phyloP scores from a whole-genome alignment of 2,329 filamentous ascomycete species.

The Xylariales sp. region DNA sequence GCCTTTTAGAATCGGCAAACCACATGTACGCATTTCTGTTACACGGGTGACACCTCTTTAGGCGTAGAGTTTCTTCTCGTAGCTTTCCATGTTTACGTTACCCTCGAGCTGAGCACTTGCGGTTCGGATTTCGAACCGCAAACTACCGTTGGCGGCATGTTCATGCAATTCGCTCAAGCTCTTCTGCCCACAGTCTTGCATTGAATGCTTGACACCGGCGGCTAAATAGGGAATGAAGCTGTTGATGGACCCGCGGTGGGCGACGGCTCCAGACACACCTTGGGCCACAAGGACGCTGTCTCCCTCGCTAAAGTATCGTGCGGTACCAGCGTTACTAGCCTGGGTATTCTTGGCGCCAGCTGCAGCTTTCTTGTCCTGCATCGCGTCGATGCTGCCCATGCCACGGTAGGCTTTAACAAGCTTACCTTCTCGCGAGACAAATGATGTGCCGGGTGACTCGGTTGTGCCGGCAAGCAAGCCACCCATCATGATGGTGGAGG shows the following conservation, averaged over 20 bases:
- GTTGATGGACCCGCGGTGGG: conserved; percentile 84
- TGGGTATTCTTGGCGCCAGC: conserved; percentile 76
- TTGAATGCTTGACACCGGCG: conserved; percentile 94
- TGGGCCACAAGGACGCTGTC: conserved; percentile 95
- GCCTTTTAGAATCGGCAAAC: neutral
- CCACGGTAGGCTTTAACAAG: conserved; percentile 99
- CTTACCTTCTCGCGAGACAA: conserved; percentile 95
- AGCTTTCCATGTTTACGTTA: conserved; percentile 97
- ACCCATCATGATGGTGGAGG: conserved; percentile 99
- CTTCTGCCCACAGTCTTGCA: conserved; percentile 93
- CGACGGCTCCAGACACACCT: conserved; percentile 89
- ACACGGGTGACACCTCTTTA: conserved; percentile 52
- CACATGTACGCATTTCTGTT: conserved; percentile 22
- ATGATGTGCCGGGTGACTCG: conserved; percentile 96
- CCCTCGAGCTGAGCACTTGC: conserved; percentile 96
- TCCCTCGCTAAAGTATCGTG: conserved; percentile 97
- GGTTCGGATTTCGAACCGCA: conserved; percentile 94
- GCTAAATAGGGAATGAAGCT: conserved; percentile 97
- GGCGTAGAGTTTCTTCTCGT: conserved; percentile 99
- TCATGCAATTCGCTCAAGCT: conserved; percentile 82
- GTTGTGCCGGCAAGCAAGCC: conserved; percentile 96
- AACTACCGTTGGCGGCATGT: conserved; percentile 76
- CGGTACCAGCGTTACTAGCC: conserved; percentile 92
- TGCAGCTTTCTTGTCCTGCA: conserved; percentile 98
- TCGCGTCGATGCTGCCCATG: conserved; percentile 98